Evolutionary conservation across 441 rosid genomes (phyloP), one percentile per base, ranked within the genome.

Genomic region (Bocquillonia castaneifolia): DNA sequence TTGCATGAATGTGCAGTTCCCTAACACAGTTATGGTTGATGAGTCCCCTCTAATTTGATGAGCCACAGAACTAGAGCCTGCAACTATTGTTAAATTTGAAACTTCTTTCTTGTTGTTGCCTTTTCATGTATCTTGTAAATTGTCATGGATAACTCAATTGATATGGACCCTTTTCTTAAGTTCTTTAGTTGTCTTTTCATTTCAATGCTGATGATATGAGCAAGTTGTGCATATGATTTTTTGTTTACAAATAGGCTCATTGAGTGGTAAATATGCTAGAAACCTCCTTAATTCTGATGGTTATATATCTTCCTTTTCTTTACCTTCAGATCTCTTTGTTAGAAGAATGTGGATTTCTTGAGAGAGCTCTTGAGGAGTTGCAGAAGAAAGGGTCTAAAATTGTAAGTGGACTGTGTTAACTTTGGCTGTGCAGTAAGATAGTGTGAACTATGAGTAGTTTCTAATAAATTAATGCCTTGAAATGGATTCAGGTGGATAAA

Each of bases 361-460:
- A 84, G 54, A 84, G 73, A 86, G 97, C 97, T 68, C 82, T 93
- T 68, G 88, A 80, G 74, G 98, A 91, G 77, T 75, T 96, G 91
- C 84, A 75, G 63, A 87, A 85, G 76, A 91, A 84, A 76, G 84
- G 81, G 76, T 20, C 79, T 5, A 96, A 87, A 85, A 88, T 96
- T 80, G 99, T 93, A 74, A 84, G 89, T 79, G 63, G 15, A 48
- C 31, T 62, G 34, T 48, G 26, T 64, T 50, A 26, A 47, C 36
- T 15, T 40, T 65, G 54, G 59, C 58, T 71, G 44, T 31, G 23
- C 55, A 5, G 37, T 5, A 5, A 26, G 12, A 13, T n/a, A 13
- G 29, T 15, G 32, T 60, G 47, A 37, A 29, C 40, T 64, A 6
- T 52, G 62, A 32, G 29, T 63, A 66, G 72, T 78, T 57, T 64